phyloP scores from a whole-genome alignment of 495 filamentous ascomycete species.

The Hypoxylon fuscum region DNA sequence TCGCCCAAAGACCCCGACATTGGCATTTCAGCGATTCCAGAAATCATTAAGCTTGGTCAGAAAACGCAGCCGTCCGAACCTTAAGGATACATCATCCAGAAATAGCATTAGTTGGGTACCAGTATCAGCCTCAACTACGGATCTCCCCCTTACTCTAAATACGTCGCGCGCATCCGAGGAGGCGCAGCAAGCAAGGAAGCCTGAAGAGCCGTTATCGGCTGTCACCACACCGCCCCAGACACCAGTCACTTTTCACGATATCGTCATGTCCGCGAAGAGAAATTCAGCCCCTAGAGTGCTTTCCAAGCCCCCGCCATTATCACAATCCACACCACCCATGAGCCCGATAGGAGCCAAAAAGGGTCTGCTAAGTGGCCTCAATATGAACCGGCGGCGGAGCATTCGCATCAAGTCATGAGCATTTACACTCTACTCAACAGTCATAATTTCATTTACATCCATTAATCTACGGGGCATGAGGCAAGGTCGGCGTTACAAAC shows the following conservation, averaged over 20 bases:
- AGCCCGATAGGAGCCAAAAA: slow-evolving; percentile 40
- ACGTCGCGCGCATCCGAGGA: slow-evolving; percentile 24
- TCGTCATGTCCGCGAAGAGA: slow-evolving; percentile 47
- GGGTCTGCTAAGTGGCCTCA: slow-evolving; percentile 53
- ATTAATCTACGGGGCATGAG: slow-evolving; percentile 5
- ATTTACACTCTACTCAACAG: neutral
- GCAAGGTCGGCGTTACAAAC: slow-evolving; percentile 16
- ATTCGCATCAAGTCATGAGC: slow-evolving; percentile 48
- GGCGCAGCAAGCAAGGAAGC: slow-evolving; percentile 18
- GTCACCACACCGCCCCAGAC: slow-evolving; percentile 40
- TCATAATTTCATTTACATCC: slow-evolving; percentile 13
- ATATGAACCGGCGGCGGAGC: slow-evolving; percentile 47
- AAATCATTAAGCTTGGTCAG: slow-evolving; percentile 56
- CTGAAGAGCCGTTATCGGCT: slow-evolving; percentile 27
- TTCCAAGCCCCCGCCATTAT: slow-evolving; percentile 26
- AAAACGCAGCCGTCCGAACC: slow-evolving; percentile 56
- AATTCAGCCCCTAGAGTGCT: slow-evolving; percentile 44
- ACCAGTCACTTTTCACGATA: slow-evolving; percentile 52
- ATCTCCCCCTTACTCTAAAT: slow-evolving; percentile 28
- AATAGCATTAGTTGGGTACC: slow-evolving; percentile 26
- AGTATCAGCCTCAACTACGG: slow-evolving; percentile 31
- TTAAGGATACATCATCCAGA: slow-evolving; percentile 42
- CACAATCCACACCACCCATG: slow-evolving; percentile 40
- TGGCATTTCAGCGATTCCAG: slow-evolving; percentile 53
- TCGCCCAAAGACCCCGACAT: slow-evolving; percentile 51